Base-by-base conservation (phyloP, 2,329 filamentous ascomycete genomes). In the Colletotrichum musae region DNA sequence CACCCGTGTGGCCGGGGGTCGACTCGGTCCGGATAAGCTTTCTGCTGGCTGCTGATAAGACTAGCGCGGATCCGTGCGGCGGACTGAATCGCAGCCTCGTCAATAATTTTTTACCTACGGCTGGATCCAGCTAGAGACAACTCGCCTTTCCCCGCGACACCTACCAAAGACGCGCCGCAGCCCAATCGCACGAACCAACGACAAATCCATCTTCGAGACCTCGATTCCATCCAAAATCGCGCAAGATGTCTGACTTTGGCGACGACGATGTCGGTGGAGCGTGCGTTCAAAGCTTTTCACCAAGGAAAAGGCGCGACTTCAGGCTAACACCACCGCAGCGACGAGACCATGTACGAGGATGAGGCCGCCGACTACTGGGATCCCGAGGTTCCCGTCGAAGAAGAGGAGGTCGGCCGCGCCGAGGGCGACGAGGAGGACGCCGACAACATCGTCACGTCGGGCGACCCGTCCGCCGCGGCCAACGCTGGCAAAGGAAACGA, bases 191-290 rank as follows among this genome's bases (percentile, higher is more conserved):
- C 21, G 21, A 32, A 26, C 15, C 24, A 21, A 52, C 48, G 36
- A 15, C 52, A 56, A 6, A 10, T 24, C 18, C 28, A 9, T 58
- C 43, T 26, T n/a, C n/a, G 32, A 52, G 53, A 36, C 32, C 12
- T 28, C 28, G 7, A 45, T 47, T 18, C 2, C 21, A 18, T 45
- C 21, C 16, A 52, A 51, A 26, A 16, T 4, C 41, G 39, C 47
- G 41, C 58, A 82, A 67, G 21, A 94, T 94, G 92, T 94, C 92
- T 81, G 92, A 93, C 82, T 91, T 91, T 82, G 91, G 90, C 74
- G 89, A 91, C 76, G 88, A 92, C 74, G 85, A 83, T 73, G 68
- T 54, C 4, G 69, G 69, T 39, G 69, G 69, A 53, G 69, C 59
- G 65, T 71, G 70, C 18, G 69, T 59, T 47, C 12, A 48, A 72